Percentiles rank a stretch among this genome's conserved stretches.
phyloP scores from a whole-genome alignment of 768 basidiomycete species.

The Suillus plorans region DNA sequence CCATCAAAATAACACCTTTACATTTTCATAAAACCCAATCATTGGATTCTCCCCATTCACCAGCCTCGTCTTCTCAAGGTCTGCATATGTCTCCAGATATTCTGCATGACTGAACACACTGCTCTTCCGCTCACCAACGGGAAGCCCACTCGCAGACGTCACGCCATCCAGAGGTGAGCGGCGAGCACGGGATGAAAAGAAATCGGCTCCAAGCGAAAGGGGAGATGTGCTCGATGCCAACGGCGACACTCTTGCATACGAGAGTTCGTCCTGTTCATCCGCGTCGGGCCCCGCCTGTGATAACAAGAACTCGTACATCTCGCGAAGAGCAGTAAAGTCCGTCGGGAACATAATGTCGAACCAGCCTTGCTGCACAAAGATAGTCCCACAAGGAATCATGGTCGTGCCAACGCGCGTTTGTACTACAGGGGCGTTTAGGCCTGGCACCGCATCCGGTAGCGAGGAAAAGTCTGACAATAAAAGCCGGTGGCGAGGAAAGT shows the following conservation, averaged over 20 bases:
- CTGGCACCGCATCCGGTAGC: constrained; percentile 79
- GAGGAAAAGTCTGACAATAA: constrained; percentile 91
- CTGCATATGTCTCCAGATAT: constrained; percentile 85
- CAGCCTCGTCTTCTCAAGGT: constrained; percentile 66
- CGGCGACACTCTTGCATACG: constrained; percentile 47
- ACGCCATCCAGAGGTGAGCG: constrained; percentile 70
- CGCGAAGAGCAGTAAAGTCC: constrained; percentile 76
- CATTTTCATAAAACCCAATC: constrained; percentile 89
- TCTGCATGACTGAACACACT: constrained; percentile 86
- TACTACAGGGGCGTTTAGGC: constrained; percentile 80
- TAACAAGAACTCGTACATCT: constrained; percentile 88
- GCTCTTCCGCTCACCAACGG: constrained; percentile 79
- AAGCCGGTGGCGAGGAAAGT: constrained; percentile 92
- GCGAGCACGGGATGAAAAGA: constrained; percentile 62
- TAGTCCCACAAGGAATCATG: constrained; percentile 86
- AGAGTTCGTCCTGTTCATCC: constrained; percentile 19
- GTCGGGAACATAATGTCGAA: constrained; percentile 99
- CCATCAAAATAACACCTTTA: constrained; percentile 82
- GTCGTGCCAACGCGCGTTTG: constrained; percentile 86
- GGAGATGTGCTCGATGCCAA: constrained; percentile 49
- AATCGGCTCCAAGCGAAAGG: constrained; percentile 55
- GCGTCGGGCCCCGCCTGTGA: constrained; percentile 40
- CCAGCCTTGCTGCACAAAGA: constrained; percentile 91
- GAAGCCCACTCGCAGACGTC: constrained; percentile 69
- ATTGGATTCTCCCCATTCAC: constrained; percentile 87